Evolutionary conservation across 2,329 filamentous ascomycete species (phyloP).

Genomic region (Diaporthe ilicicola): DNA sequence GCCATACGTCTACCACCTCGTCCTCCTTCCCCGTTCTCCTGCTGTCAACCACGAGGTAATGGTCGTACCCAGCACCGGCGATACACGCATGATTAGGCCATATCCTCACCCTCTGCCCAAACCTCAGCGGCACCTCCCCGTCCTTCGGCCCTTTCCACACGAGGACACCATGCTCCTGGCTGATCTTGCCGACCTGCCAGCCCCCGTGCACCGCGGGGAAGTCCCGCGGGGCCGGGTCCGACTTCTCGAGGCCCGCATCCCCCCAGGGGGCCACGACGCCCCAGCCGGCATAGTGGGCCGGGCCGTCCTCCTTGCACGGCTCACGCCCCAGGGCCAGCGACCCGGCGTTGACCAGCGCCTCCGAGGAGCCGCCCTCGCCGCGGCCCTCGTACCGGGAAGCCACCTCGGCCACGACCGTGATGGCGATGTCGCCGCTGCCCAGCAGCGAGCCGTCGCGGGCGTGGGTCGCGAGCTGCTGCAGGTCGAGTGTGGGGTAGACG

Average conservation of each 20-base stretch:
- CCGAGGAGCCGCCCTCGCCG: constrained; percentile 55
- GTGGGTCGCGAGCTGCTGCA: constrained; percentile 81
- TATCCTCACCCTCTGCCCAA: constrained; percentile 74
- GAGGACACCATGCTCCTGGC: constrained; percentile 82
- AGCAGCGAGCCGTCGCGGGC: constrained; percentile 55
- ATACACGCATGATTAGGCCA: constrained; percentile 88
- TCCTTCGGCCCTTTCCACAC: constrained; percentile 64
- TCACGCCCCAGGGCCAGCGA: constrained; percentile 76
- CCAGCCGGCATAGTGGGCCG: constrained; percentile 70
- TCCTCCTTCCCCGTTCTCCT: constrained; percentile 60
- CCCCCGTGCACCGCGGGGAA: constrained; percentile 54
- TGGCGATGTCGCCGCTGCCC: constrained; percentile 65
- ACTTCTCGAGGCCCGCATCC: constrained; percentile 37
- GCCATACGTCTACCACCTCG: constrained; percentile 79
- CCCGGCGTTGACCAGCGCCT: constrained; percentile 76
- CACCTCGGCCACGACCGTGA: constrained; percentile 77
- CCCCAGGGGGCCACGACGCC: constrained; percentile 72
- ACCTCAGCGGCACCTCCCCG: constrained; percentile 55
- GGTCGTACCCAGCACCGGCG: constrained; percentile 74
- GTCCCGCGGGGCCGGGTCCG: constrained; percentile 48
- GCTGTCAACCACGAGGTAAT: constrained; percentile 79
- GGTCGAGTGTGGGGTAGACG: constrained; percentile 78
- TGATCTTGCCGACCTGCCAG: constrained; percentile 76
- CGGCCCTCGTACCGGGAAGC: constrained; percentile 72
- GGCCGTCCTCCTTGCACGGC: constrained; percentile 65